These are phyloP conservation scores for Hordeum vulgare DNA, from an alignment of 176 grass and related monocot species.

Conservation along the genomic window MorexV3_pseudomolecules_assembly NC_058522.1:254859377-254859876, in stretches of 20 bases:
- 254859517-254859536: conserved; percentile 79
- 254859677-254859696: background rate
- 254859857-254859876: too few relatives aligned
- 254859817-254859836: background rate
- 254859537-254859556: conserved; percentile 2
- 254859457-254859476: conserved; percentile 90
- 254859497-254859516: conserved; percentile 83
- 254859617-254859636: background rate
- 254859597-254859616: background rate
- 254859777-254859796: background rate
- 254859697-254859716: background rate
- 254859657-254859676: background rate
- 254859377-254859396: conserved; percentile 60
- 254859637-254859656: background rate
- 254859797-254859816: background rate
- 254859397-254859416: conserved; percentile 99
- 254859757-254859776: background rate
- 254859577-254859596: background rate
- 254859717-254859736: background rate
- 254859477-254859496: conserved; percentile 93
- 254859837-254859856: background rate
- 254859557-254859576: background rate
- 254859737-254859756: background rate
- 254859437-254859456: conserved; percentile 88
- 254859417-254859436: conserved; percentile 98